Base-by-base conservation (phyloP, 805 yeast species). In the Candida namnaoensis region DNA sequence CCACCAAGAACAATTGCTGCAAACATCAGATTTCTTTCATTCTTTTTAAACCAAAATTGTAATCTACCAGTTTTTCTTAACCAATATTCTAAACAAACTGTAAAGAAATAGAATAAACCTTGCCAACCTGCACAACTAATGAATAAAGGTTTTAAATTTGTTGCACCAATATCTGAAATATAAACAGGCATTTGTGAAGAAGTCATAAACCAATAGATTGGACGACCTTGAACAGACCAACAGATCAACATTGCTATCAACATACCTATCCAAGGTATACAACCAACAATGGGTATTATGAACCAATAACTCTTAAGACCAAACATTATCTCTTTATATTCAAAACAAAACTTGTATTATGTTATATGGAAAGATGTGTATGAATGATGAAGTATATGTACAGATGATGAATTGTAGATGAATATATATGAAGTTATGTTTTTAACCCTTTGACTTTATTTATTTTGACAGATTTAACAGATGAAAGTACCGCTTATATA, bases 221-320 rank as follows among this genome's bases (percentile, higher is more conserved):
- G 95, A 37, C 74, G 74, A 2, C 96, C 96, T 54, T 86, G 87
- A 4, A 68, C 72, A 3, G 83, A 76, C 97, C 97, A 90, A 49
- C 80, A 74, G 2, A 72, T 59, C 48, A 90, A 56, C 74, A 91
- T 65, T 5, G 95, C 86, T 5, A 82, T 79, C 10, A 90, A 73
- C 96, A 88, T 86, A 4, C 85, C 95, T 78, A 88, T 84, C 97
- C 97, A 90, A 13, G 79, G 81, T 2, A 79, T 60, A 40, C 77
- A 63, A 2, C 87, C 74, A 3, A 79, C 53, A 36, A 88, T 61
- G 4, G 96, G 96, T 33, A 88, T 63, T 30, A 75, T 44, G 44
- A 65, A 68, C 50, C 60, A 74, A 63, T 61, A 69, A 64, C 64
- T 77, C 64, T 47, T 46, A 13, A 51, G 50, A 10, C 45, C 44